Evolutionary conservation across 2,329 filamentous ascomycete genomes (phyloP), one percentile per base, ranked within the genome.

Genomic region (Cladobotryum protrusum): DNA sequence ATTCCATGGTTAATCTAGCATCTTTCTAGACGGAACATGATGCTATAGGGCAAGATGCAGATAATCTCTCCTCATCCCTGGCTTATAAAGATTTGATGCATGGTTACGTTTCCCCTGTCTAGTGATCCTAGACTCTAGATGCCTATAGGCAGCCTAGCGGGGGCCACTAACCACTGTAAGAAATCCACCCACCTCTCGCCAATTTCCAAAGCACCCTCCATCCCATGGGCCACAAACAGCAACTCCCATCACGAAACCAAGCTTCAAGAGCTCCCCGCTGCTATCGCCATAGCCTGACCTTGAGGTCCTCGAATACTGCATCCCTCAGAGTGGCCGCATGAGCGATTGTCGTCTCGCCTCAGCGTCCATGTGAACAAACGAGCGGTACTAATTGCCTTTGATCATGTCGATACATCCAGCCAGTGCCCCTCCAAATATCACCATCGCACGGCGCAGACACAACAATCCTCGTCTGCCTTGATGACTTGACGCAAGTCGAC

Each of bases 371-470:
- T 67, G 54, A 66, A 58, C 52, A 32, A 43, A 35, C 41, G 41
- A 35, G 33, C 52, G 51, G 52, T 52, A 52, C 59, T n/a, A n/a
- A n/a, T n/a, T n/a, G n/a, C 55, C 42, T 54, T 59, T 61, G 68
- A 72, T 67, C 69, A 72, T 72, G 69, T 71, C 70, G 63, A 63
- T 65, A 61, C 63, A 64, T 63, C 60, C 61, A 56, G 58, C 59
- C 55, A 62, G 56, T 57, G 57, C 59, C 60, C 56, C 63, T 63
- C 60, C 62, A 67, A 61, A 64, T 57, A 66, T 56, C 56, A 63
- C 59, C 63, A 56, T 65, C 62, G 53, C 61, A 57, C 61, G 66
- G 63, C 67, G 66, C 63, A 64, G 62, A 63, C 59, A 56, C 24
- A 29, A 2, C 54, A 56, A 54, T 56, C 62, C 57, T 54, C 50